Evolutionary conservation across 192 early-diverging fungal genomes (phyloP), one percentile per base, ranked within the genome.

Genomic region (Gigaspora rosea): DNA sequence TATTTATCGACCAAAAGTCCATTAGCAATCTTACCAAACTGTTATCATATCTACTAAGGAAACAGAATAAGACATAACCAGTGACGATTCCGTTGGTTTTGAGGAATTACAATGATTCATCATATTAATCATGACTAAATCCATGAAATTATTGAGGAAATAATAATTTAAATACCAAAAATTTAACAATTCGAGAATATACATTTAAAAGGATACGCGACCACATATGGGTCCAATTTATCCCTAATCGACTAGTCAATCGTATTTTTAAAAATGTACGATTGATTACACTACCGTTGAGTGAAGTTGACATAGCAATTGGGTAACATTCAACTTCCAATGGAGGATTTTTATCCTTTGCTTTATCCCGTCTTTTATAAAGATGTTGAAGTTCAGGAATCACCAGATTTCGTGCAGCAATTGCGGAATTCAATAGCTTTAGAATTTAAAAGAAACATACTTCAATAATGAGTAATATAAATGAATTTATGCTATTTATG

Each of bases 221-320:
- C 74, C 74, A 76, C 15, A 22, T 27, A 50, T 76, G 61, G 32
- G 47, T 46, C 74, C 74, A 76, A 36, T 76, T 20, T 15, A 76
- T 76, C 22, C 49, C 61, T 13, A 76, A 9, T 65, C 18, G 15
- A 51, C 63, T 76, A 8, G 62, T 50, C 41, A 76, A 65, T 18
- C 50, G 56, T 33, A 76, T 27, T 49, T 50, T 62, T 49, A 76
- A n/a, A 52, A 22, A 64, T 33, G 62, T 65, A 15, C 74, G 20
- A 20, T 63, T 15, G 3, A 35, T 36, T 46, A 76, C 18, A 48
- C 33, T 64, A 51, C 74, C 74, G 15, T 33, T 47, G 36, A 64
- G 48, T 10, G 74, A 76, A 49, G 8, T 36, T 62, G 74, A 47
- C 47, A 76, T 18, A 41, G 48, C 64, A 15, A 65, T 51, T 9